Base-by-base conservation (phyloP, 331 rosid genomes). In the Ulmus americana region DNA sequence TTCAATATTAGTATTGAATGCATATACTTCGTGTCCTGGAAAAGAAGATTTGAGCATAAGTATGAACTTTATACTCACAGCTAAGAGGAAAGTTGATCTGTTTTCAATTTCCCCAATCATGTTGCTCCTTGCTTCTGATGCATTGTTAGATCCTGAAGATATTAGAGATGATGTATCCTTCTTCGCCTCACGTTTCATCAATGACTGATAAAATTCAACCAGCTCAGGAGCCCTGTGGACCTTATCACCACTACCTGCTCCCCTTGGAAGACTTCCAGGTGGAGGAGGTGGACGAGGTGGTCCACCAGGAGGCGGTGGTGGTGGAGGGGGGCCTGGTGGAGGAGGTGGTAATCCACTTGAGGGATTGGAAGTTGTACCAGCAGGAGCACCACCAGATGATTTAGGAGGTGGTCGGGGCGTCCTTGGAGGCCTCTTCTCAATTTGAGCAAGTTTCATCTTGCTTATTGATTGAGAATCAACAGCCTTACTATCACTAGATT, bases 181-280 rank as follows among this genome's bases (percentile, higher is more conserved):
- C 86, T 84, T 91, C 35, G 96, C 92, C 70, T 86, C 97, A 54
- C 95, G 81, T 75, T 88, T 91, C 97, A 91, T 88, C 81, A 88
- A 74, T 62, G 97, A 22, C 76, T 88, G 96, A 79, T 91, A 91
- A 56, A 91, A 88, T 71, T 91, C 97, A 67, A 91, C 96, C 11
- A 84, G 77, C 65, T 86, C 80, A 39, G 96, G 96, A 46, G 94
- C 90, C 18, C 90, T 74, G 63, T 84, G 95, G 74, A 91, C 92
- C 82, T 88, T 88, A 73, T 86, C 96, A 52, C 84, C 92, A 14
- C 75, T 79, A 50, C 77, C 67, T 71, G 68, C 74, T 13, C 92
- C 92, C 75, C 70, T 88, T 39, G 88, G 67, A 44, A 83, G 77
- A 79, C 86, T 82, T 79, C 95, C 83, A 6, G 96, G 92, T 1